phyloP scores from a whole-genome alignment of 345 rosid genomes.

The Eucalyptus marginata region DNA sequence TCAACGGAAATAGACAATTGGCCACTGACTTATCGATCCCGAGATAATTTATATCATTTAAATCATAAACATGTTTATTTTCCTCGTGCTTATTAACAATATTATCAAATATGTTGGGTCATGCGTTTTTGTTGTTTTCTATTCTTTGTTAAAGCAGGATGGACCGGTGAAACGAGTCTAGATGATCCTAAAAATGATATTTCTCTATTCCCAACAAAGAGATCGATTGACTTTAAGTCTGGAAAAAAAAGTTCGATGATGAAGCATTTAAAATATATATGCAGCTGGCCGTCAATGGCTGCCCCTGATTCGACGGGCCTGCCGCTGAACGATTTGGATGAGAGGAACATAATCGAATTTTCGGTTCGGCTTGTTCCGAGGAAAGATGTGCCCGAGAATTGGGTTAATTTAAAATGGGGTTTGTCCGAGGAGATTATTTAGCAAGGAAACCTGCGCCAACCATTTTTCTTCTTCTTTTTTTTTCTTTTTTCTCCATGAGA shows the following conservation, averaged over 20 bases:
- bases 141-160: not conserved
- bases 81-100: not conserved
- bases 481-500: not conserved
- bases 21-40: not conserved
- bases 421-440: not conserved
- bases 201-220: not conserved
- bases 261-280: not conserved
- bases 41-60: not conserved
- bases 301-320: not conserved
- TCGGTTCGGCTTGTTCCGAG: not conserved
- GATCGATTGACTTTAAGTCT: not conserved
- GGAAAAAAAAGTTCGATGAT: not conserved
- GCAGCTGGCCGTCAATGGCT: not conserved
- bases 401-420: not conserved
- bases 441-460: not conserved
- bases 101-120: not conserved
- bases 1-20: not conserved
- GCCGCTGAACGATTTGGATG: not conserved
- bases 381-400: not conserved
- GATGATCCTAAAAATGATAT: not conserved
- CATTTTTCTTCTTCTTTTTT: not conserved
- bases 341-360: not conserved
- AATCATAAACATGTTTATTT: not conserved
- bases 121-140: not conserved
- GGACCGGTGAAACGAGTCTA: rapidly evolving